phyloP scores from a whole-genome alignment of 2,329 filamentous ascomycete species.

The Stagonosporopsis vannaccii region DNA sequence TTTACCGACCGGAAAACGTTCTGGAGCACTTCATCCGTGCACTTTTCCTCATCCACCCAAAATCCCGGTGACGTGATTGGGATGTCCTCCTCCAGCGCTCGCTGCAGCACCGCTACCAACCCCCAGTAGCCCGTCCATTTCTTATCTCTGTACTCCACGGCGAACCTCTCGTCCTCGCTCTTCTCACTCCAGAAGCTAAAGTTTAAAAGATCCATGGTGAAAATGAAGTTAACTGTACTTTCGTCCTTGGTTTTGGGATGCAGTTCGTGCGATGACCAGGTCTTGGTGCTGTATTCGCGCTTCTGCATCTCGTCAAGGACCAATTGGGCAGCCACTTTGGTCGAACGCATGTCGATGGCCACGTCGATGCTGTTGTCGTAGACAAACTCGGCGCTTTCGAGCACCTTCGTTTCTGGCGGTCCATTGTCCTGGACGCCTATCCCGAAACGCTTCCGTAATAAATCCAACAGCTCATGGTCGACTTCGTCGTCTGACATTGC shows the following conservation, averaged over 20 bases:
- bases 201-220: slow-evolving; percentile 95
- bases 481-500: slow-evolving; percentile 90
- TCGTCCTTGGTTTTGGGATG: slow-evolving; percentile 86
- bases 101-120: slow-evolving; percentile 83
- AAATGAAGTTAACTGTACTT: slow-evolving; percentile 86
- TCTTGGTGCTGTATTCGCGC: slow-evolving; percentile 81
- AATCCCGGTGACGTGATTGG: slow-evolving; percentile 88
- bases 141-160: slow-evolving; percentile 80
- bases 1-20: slow-evolving; percentile 88
- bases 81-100: slow-evolving; percentile 88
- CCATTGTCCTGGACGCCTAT: slow-evolving; percentile 62
- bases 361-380: slow-evolving; percentile 95
- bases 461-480: slow-evolving; percentile 84
- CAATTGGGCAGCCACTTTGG: slow-evolving; percentile 79
- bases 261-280: slow-evolving; percentile 87
- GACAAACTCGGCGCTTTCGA: slow-evolving; percentile 83
- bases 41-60: slow-evolving; percentile 80
- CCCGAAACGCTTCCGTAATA: slow-evolving; percentile 81
- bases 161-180: slow-evolving; percentile 74
- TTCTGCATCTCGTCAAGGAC: slow-evolving; percentile 85
- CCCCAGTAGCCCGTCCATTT: slow-evolving; percentile 97
- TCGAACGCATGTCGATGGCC: slow-evolving; percentile 81
- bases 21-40: slow-evolving; percentile 74
- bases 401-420: slow-evolving; percentile 79
- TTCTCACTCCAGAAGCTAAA: slow-evolving; percentile 94